Conservation (phyloP, 805 yeast genomes). For the Ogataea corticis region DNA sequence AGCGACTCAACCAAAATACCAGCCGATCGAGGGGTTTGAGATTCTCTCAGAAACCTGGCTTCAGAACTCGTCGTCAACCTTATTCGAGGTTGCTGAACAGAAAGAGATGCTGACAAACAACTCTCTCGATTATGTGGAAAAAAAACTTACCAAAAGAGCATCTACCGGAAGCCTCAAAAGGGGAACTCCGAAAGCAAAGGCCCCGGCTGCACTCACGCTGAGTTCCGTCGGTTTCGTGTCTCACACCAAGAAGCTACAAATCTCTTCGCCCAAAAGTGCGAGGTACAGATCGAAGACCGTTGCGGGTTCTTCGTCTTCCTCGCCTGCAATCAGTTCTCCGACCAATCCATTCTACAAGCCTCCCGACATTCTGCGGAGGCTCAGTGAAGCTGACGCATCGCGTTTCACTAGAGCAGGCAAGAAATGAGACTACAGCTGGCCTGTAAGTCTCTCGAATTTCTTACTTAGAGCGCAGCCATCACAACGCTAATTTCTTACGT, state of each 20-base stretch:
- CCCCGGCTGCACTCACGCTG: not conserved
- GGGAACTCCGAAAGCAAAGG: not conserved
- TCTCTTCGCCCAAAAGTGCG: constrained; percentile 12
- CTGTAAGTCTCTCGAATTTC: not conserved
- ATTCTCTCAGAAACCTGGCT: constrained; percentile 14
- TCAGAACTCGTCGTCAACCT: not conserved
- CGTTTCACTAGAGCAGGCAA: not conserved
- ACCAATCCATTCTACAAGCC: constrained; percentile 31
- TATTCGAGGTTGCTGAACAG: not conserved
- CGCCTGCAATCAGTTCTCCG: constrained; percentile 16
- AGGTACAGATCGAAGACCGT: constrained; percentile 19
- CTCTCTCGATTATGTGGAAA: not conserved
- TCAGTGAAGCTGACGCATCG: constrained; percentile 13
- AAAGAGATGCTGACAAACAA: not conserved
- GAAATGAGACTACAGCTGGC: not conserved
- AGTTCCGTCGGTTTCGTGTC: not conserved
- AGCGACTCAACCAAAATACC: not conserved
- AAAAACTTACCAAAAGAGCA: not conserved
- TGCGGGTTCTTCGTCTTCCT: constrained; percentile 5
- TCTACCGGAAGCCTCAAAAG: not conserved
- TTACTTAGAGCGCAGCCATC: not conserved
- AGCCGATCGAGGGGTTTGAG: constrained; percentile 17
- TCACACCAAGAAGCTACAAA: constrained; percentile 4
- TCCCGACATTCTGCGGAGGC: constrained; percentile 27
- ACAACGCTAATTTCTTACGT: not conserved